phyloP scores from a whole-genome alignment of 2,329 filamentous ascomycete genomes.

The Thielaviopsis populi region DNA sequence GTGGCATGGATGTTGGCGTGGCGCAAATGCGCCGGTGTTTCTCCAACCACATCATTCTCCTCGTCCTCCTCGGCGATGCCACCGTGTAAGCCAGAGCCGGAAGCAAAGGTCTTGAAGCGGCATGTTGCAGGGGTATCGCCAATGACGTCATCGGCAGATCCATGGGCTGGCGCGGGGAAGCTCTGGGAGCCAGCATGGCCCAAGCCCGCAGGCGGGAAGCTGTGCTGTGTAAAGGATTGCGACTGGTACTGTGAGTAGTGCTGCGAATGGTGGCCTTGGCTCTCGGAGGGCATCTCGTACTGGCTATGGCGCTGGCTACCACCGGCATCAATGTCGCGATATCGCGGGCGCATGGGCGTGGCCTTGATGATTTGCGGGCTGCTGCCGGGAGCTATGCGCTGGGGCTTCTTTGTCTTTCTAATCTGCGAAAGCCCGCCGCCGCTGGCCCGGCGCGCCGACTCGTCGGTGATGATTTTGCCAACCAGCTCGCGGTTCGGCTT shows the following conservation, averaged over 20 bases:
- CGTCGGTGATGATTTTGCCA: constrained; percentile 51
- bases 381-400: constrained; percentile 26
- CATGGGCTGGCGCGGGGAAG: constrained; percentile 1
- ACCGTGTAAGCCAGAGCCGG: neutral
- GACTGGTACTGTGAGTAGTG: constrained; percentile 4
- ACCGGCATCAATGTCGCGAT: constrained; percentile 9
- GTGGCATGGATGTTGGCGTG: neutral
- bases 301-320: constrained; percentile 5
- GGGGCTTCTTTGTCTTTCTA: constrained; percentile 39
- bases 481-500: constrained; percentile 61
- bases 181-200: constrained; percentile 1
- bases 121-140: constrained; percentile 11
- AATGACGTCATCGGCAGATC: neutral
- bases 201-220: constrained; percentile 27
- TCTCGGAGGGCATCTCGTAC: neutral
- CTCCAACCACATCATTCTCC: neutral
- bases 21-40: constrained; percentile 5
- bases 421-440: constrained; percentile 31
- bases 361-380: constrained; percentile 37
- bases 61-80: constrained; percentile 6
- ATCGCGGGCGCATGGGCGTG: constrained; percentile 40
- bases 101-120: constrained; percentile 7
- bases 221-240: constrained; percentile 4
- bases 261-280: neutral
- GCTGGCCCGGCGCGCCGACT: constrained; percentile 42